Evolutionary conservation across 768 basidiomycete species (phyloP).

Genomic region (Suillus variegatus): DNA sequence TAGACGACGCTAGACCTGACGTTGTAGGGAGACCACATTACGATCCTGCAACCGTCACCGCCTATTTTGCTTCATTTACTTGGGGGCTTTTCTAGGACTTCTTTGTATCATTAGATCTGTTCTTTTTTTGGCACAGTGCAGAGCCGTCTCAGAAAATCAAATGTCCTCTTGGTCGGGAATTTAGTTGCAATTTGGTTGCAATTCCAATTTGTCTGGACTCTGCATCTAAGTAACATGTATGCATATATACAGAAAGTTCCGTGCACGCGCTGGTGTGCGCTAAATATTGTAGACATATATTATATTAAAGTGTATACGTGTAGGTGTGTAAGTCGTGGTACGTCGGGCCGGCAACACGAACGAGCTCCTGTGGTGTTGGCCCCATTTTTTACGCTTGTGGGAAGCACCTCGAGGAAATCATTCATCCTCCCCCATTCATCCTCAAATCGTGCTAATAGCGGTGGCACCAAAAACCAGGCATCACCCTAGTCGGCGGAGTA

Average conservation of each 20-base stretch:
- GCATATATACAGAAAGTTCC: neutral
- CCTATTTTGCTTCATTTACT: neutral
- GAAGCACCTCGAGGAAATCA: too few relatives aligned
- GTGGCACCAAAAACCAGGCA: too few relatives aligned
- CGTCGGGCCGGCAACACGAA: too few relatives aligned
- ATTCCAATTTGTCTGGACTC: neutral
- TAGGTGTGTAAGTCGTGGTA: too few relatives aligned
- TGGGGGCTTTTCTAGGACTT: neutral
- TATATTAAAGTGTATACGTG: too few relatives aligned
- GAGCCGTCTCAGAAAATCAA: slow-evolving; percentile 6
- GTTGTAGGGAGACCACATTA: neutral
- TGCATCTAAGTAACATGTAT: neutral
- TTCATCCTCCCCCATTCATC: too few relatives aligned
- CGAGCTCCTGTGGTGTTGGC: too few relatives aligned
- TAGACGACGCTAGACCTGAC: neutral
- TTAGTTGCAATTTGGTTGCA: neutral
- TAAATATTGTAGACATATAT: too few relatives aligned
- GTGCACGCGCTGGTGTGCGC: too few relatives aligned
- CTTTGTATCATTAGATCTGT: slow-evolving; percentile 8
- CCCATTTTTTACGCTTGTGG: too few relatives aligned
- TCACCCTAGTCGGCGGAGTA: too few relatives aligned
- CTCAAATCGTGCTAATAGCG: too few relatives aligned
- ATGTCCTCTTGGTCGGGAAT: neutral
- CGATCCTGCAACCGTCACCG: neutral
- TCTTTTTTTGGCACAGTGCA: slow-evolving; percentile 15